Base-by-base conservation (phyloP, 2,329 filamentous ascomycete genomes). In the Colletotrichum cordylinicola region DNA sequence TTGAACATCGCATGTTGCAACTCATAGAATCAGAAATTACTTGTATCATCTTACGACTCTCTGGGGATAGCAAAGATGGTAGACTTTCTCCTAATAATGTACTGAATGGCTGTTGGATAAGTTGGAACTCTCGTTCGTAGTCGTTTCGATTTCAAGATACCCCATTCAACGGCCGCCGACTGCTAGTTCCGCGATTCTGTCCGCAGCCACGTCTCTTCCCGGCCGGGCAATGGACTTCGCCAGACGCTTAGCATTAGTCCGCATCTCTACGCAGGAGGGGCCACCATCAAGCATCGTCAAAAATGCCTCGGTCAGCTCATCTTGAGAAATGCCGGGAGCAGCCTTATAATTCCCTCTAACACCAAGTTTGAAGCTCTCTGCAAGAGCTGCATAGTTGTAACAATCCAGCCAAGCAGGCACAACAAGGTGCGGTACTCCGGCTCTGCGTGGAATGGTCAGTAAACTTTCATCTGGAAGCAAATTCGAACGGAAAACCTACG, bases 351-450 rank as follows among this genome's bases (percentile, higher is more conserved):
- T 85, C 1, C 80, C 86, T 80, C 84, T 86, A 0, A 86, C 75
- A 1, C 87, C 88, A 13, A 89, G 82, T 0, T 84, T 84, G 0
- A 87, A 78, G 66, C 82, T 85, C 78, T 89, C 87, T 0, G 84
- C 85, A 3, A 84, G 82, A 16, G 81, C 80, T 9, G 87, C 87
- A 69, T 84, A 88, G 65, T 87, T 86, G 70, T 87, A 88, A 0
- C 85, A 82, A 67, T 89, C 88, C 1, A 85, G 80, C 88, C 88
- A 89, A 0, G 84, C 76, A 0, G 88, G 87, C 2, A 90, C 81
- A 8, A 89, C 77, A 8, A 89, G 78, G 55, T 89, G 88, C 2
- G 88, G 84, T 6, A 87, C 81, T 3, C 87, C 87, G 12, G 83
- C 82, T 6, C 87, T 87, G 33, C 9, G 52, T 33, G 70, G n/a